Evolutionary conservation across 805 yeast genomes (phyloP), one percentile per base, ranked within the genome.

Genomic region (Ogataea polymorpha): DNA sequence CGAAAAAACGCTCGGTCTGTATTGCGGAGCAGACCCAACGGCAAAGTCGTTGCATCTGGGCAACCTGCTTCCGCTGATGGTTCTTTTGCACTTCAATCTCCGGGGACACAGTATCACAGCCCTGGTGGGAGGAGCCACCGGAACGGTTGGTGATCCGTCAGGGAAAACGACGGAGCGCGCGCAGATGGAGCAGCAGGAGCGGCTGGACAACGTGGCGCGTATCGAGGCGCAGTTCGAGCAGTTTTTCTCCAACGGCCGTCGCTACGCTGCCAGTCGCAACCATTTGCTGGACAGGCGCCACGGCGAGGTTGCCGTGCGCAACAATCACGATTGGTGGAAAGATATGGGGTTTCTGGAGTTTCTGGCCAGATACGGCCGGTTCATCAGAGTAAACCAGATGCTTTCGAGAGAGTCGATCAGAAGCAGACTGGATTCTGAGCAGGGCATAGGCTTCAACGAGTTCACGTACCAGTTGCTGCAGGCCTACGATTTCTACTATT

Each of bases 11-110:
- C 53, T 85, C 10, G 79, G 81, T 8, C 62, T 88, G 6, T 91
- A 91, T 62, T 83, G 96, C 61, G 99, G 99, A 9, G 97, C 96
- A 0, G 99, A 93, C 58, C 99, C 99, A 1, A 82, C 96, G 0
- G 98, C 98, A 1, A 68, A 59, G 35, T 89, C 97, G 0, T 67
- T 93, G 12, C 99, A 93, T 64, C 64, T 93, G 50, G 99, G 99
- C 3, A 93, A 93, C 54, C 65, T 93, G 38, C 68, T 93, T 23
- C 99, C 99, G 0, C 63, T 93, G 48, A 78, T 93, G 82, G 77
- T 87, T 2, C 65, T 91, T 32, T 66, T 93, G 32, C 96, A 93
- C 62, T 89, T 89, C 61, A 79, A 79, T 47, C 63, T 89, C 23
- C 68, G 93, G 24, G 99, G 99, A 2, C 96, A 89, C 59, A 75